A percentile compares a stretch with the other conserved stretches of the same genome.
These are phyloP conservation scores for Micractinium sp. DNA, from an alignment of 139 green algal species.

Conservation along the genomic window DNA sequence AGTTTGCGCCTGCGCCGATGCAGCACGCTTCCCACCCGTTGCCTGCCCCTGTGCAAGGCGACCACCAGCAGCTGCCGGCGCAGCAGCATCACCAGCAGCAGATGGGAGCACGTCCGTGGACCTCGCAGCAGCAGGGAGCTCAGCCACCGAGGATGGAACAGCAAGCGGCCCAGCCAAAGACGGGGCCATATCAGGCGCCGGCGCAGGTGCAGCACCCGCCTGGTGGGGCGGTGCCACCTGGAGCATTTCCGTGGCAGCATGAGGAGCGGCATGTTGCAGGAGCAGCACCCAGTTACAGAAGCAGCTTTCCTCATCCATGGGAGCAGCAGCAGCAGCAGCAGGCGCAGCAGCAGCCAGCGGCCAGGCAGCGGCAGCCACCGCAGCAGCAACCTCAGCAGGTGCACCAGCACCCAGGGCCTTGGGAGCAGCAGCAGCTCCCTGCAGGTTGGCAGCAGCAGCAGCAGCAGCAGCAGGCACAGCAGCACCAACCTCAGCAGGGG, in stretches of 20 bases:
- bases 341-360: not conserved
- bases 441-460: not conserved
- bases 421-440: too few relatives aligned
- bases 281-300: not conserved
- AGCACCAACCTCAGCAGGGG: not conserved
- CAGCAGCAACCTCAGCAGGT: not conserved
- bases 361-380: not conserved
- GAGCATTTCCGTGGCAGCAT: not conserved
- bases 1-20: too few relatives aligned
- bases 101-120: too few relatives aligned
- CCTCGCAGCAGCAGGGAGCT: too few relatives aligned
- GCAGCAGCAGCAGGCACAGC: not conserved
- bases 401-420: not conserved
- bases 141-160: not conserved
- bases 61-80: too few relatives aligned
- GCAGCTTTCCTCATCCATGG: not conserved
- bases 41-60: too few relatives aligned
- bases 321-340: not conserved
- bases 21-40: too few relatives aligned
- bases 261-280: not conserved
- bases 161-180: not conserved
- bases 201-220: not conserved
- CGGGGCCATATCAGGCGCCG: not conserved
- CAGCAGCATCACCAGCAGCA: not conserved
- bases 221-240: not conserved